Conservation (phyloP, 495 filamentous ascomycete genomes). For the Thermothielavioides terrestris region DNA sequence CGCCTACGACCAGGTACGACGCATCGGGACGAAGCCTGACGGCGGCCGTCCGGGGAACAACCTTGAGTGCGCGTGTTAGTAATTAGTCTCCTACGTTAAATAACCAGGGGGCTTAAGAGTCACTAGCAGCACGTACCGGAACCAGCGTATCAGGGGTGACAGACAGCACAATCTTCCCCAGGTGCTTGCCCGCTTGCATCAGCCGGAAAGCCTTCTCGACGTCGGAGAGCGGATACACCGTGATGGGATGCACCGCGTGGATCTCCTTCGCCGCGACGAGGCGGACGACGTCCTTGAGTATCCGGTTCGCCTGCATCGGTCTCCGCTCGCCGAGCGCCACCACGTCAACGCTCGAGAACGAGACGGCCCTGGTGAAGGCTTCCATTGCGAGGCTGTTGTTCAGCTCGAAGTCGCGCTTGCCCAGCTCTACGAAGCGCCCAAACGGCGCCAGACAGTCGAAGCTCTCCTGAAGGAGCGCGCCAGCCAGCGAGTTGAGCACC, state of each 20-base stretch:
- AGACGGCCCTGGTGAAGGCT: slow-evolving; percentile 29
- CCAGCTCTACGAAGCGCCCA: slow-evolving; percentile 51
- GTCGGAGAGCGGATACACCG: slow-evolving; percentile 27
- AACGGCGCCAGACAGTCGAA: slow-evolving; percentile 49
- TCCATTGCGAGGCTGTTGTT: slow-evolving; percentile 34
- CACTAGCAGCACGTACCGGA: slow-evolving; percentile 18
- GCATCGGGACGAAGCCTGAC: slow-evolving; percentile 32
- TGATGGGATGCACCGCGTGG: slow-evolving; percentile 25
- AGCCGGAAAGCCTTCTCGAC: slow-evolving; percentile 37
- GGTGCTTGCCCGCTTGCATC: slow-evolving; percentile 43
- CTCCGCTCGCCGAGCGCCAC: slow-evolving; percentile 18
- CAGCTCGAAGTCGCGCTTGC: slow-evolving; percentile 34
- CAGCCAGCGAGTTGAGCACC: slow-evolving; percentile 52
- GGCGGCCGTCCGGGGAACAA: slow-evolving; percentile 5
- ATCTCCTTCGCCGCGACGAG: slow-evolving; percentile 31
- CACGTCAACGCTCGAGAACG: slow-evolving; percentile 28
- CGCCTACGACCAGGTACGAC: slow-evolving; percentile 53
- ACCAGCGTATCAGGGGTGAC: slow-evolving; percentile 15
- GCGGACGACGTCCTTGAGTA: slow-evolving; percentile 35
- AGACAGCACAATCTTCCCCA: slow-evolving; percentile 49
- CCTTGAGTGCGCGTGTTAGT: slow-evolving; percentile 10
- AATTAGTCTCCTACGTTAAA: too few relatives aligned
- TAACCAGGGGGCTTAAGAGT: too few relatives aligned
- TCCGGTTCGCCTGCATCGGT: slow-evolving; percentile 25
- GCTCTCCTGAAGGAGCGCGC: slow-evolving; percentile 42